Evolutionary conservation across 805 yeast species (phyloP), one percentile per base, ranked within the genome.

Genomic region (Nakazawaea siamensis): DNA sequence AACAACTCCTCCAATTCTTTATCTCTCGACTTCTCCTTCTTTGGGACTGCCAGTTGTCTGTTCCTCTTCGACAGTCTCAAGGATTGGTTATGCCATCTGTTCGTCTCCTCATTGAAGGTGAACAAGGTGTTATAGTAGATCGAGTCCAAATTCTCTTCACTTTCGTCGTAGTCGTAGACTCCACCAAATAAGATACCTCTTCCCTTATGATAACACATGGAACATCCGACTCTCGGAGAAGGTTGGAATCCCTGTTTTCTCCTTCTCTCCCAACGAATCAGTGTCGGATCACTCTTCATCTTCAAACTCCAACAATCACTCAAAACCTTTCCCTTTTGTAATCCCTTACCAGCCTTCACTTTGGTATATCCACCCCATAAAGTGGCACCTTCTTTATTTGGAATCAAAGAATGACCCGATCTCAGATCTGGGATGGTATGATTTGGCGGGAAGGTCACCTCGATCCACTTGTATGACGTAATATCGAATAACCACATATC

Each of bases 171-270:
- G 56, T 90, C 97, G 49, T 73, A 88, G 11, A 92, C 98, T 48
- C 97, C 97, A 25, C 97, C 97, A 61, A 90, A 92, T 51, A 88
- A 49, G 8, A 90, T 70, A 39, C 97, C 97, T 62, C 97, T 76
- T 39, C 94, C 94, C 48, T 84, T 82, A 57, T 90, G 97, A 44
- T 68, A 68, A 8, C 78, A 87, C 79, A 90, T 73, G 4, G 94
- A 79, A 51, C 94, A 82, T 0, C 98, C 97, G n/a, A 85, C 96
- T 48, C 97, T 71, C 11, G 97, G 83, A 2, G 90, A 74, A 4
- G 97, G 97, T 41, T 80, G 87, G 53, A 80, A 83, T 3, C 95
- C 95, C 51, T 85, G 90, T 46, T 84, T 86, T 42, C 84, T 73
- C 45, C 94, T 73, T 52, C 96, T 69, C 58, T 92, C 97, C 82